phyloP scores from a whole-genome alignment of 2,329 filamentous ascomycete species.

The Helotiales sp. region DNA sequence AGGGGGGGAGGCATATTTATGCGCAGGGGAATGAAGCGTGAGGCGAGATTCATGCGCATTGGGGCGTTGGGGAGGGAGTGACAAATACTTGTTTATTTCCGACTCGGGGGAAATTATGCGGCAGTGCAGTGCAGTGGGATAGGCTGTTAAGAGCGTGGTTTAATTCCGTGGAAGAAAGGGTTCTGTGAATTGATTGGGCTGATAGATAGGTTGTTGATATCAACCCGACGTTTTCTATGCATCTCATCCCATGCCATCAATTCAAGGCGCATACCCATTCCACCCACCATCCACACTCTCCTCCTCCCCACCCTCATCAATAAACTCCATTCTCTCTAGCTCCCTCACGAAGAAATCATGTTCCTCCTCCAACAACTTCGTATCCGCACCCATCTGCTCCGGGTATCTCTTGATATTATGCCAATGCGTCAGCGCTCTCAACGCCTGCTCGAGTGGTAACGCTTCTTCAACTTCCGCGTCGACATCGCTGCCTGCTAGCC shows the following conservation, averaged over 20 bases:
- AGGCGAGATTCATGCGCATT: slow-evolving; percentile 12
- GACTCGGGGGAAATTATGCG: no score
- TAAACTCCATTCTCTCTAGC: slow-evolving; percentile 70
- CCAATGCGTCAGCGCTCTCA: slow-evolving; percentile 91
- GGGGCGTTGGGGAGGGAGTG: background rate
- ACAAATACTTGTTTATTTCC: background rate
- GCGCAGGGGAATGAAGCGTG: background rate
- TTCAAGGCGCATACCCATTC: slow-evolving; percentile 33
- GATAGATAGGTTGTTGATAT: no score
- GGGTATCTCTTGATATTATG: slow-evolving; percentile 85
- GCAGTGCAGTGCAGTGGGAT: no score
- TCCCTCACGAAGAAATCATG: slow-evolving; percentile 81
- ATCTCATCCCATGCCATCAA: background rate
- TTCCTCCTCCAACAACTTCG: slow-evolving; percentile 68
- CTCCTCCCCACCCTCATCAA: slow-evolving; percentile 46
- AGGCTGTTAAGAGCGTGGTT: no score
- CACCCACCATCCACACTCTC: slow-evolving; percentile 40
- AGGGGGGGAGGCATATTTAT: background rate
- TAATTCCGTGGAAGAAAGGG: no score
- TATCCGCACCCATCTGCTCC: slow-evolving; percentile 68
- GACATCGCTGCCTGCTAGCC: slow-evolving; percentile 88
- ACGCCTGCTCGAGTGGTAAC: slow-evolving; percentile 86
- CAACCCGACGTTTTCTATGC: no score
- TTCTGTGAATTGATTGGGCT: background rate
- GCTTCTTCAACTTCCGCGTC: slow-evolving; percentile 94